phyloP scores from a whole-genome alignment of 305 asterid genomes.

The Fraxinus baroniana region DNA sequence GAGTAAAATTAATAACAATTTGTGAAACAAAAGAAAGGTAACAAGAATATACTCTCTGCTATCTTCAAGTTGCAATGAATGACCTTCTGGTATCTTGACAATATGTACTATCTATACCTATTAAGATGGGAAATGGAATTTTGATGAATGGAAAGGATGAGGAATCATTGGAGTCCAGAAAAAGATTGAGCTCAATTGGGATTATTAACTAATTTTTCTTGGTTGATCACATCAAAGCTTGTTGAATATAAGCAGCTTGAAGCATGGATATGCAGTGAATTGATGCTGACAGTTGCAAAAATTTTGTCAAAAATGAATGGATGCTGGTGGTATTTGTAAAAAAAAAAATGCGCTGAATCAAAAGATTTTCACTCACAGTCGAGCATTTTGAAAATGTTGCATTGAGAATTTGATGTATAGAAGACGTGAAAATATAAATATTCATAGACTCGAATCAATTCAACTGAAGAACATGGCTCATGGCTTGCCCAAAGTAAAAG shows the following conservation, averaged over 20 bases:
- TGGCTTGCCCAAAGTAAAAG: neutral
- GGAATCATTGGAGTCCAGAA: neutral
- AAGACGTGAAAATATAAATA: neutral
- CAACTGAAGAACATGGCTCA: neutral
- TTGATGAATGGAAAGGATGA: neutral
- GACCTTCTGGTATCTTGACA: neutral
- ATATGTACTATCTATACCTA: neutral
- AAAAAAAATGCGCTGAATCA: neutral
- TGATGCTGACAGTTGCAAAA: neutral
- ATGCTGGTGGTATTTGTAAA: neutral
- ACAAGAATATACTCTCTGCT: neutral
- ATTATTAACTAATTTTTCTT: neutral
- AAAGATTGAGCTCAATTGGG: neutral
- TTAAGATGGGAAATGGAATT: neutral
- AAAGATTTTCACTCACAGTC: neutral
- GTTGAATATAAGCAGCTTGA: neutral
- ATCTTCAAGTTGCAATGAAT: neutral
- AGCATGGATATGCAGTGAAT: neutral
- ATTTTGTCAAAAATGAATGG: neutral
- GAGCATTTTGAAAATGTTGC: neutral
- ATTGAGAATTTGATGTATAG: neutral
- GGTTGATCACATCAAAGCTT: neutral
- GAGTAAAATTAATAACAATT: neutral
- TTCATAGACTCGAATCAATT: neutral
- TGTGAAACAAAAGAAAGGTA: neutral